Conservation (phyloP, 192 early-diverging fungal species). For the Coemansia brasiliensis region DNA sequence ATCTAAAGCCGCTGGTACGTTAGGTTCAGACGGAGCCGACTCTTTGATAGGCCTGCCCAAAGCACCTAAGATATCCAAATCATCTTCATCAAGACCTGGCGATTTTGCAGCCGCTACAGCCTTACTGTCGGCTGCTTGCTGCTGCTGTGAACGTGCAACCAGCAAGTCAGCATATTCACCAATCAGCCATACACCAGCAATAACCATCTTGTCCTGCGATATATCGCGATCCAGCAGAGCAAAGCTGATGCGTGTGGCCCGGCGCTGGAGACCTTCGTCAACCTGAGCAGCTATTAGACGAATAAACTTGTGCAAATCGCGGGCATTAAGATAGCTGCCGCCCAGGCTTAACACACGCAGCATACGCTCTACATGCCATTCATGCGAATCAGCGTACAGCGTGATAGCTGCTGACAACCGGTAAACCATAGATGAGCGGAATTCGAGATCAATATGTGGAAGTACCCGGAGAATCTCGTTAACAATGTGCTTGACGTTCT, state of each 20-base stretch:
- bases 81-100: conserved; percentile 36
- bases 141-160: conserved; percentile 28
- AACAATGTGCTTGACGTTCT: conserved; percentile 91
- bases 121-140: neutral
- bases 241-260: conserved; percentile 88
- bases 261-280: conserved; percentile 74
- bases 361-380: conserved; percentile 97
- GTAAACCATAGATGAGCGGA: conserved; percentile 86
- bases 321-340: conserved; percentile 70
- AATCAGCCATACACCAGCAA: conserved; percentile 89
- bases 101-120: neutral
- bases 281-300: conserved; percentile 78
- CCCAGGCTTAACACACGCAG: conserved; percentile 80
- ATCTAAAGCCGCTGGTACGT: conserved; percentile 4
- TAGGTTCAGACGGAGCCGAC: neutral
- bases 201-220: conserved; percentile 82
- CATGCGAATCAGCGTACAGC: conserved; percentile 87
- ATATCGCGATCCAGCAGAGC: conserved; percentile 71
- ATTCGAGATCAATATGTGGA: conserved; percentile 86
- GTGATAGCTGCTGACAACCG: conserved; percentile 93
- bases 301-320: conserved; percentile 83
- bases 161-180: conserved; percentile 97
- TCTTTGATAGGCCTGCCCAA: conserved; percentile 25
- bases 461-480: conserved; percentile 91
- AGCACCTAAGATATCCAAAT: conserved; percentile 46